A percentile compares a stretch with the other conserved stretches of the same genome.
These are phyloP conservation scores for Sporisorium reilianum DNA, from an alignment of 1,284 basidiomycete species.

Conservation along the genomic window DNA sequence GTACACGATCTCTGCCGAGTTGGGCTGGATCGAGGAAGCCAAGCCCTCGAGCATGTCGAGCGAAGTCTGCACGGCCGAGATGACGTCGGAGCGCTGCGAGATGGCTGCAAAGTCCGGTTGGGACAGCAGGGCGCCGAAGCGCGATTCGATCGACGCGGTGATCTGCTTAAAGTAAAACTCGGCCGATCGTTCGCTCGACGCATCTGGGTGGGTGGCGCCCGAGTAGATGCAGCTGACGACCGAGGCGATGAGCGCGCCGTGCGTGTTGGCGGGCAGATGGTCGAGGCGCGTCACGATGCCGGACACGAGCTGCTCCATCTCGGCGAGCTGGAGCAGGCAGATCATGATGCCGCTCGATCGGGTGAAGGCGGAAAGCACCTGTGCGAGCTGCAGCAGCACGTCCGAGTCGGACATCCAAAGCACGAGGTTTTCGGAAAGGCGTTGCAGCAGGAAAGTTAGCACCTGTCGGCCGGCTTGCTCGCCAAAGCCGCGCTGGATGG, in stretches of 20 bases:
- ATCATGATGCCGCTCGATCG: constrained; percentile 57
- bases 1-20: constrained; percentile 52
- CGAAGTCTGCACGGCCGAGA: constrained; percentile 50
- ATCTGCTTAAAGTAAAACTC: constrained; percentile 55
- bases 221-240: constrained; percentile 61
- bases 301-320: constrained; percentile 54
- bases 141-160: constrained; percentile 52
- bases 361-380: constrained; percentile 54
- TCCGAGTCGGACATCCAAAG: constrained; percentile 63
- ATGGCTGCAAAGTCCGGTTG: constrained; percentile 42
- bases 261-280: constrained; percentile 56
- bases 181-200: constrained; percentile 30
- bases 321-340: constrained; percentile 49
- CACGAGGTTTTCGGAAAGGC: constrained; percentile 53
- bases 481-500: constrained; percentile 44
- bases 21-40: constrained; percentile 48
- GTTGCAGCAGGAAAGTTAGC: constrained; percentile 56
- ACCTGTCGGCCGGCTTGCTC: constrained; percentile 53
- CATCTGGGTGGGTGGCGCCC: constrained; percentile 37
- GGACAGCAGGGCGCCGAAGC: constrained; percentile 49
- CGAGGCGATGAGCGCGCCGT: constrained; percentile 56
- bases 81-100: constrained; percentile 50
- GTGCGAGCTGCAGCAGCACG: constrained; percentile 58
- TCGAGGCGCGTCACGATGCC: constrained; percentile 51
- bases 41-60: constrained; percentile 62